phyloP scores from a whole-genome alignment of 202 grass and related monocot species.

The Zoysia matrella region DNA sequence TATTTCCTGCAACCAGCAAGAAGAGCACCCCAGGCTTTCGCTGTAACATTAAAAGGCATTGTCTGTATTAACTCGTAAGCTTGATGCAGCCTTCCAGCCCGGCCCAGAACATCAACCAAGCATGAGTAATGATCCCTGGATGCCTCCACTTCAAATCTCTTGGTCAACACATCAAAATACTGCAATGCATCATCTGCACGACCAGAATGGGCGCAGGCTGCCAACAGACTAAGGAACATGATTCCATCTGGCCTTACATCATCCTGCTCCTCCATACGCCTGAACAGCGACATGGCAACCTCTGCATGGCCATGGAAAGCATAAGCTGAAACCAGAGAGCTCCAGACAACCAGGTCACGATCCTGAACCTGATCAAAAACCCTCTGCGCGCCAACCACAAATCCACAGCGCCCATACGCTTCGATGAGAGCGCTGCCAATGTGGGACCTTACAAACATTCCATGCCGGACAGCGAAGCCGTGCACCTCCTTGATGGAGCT shows the following conservation, averaged over 20 bases:
- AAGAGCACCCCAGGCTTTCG: slow-evolving; percentile 77
- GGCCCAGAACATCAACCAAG: slow-evolving; percentile 72
- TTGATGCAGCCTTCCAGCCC: slow-evolving; percentile 63
- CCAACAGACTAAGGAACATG: slow-evolving; percentile 67
- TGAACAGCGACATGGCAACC: slow-evolving; percentile 51
- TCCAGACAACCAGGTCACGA: slow-evolving; percentile 70
- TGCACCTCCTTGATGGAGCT: slow-evolving; percentile 63
- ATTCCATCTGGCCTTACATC: slow-evolving; percentile 59
- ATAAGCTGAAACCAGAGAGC: slow-evolving; percentile 63
- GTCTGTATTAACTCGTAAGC: slow-evolving; percentile 65
- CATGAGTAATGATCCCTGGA: slow-evolving; percentile 67
- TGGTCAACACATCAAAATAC: slow-evolving; percentile 66
- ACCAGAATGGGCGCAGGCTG: slow-evolving; percentile 70
- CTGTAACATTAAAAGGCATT: slow-evolving; percentile 62
- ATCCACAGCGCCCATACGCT: slow-evolving; percentile 63
- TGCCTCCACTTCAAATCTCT: slow-evolving; percentile 45
- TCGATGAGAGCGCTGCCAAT: slow-evolving; percentile 66
- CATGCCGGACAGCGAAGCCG: slow-evolving; percentile 53
- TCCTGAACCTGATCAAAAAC: slow-evolving; percentile 58
- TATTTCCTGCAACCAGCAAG: slow-evolving; percentile 73
- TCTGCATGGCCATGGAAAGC: slow-evolving; percentile 68
- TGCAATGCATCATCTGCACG: slow-evolving; percentile 55
- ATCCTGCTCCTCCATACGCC: slow-evolving; percentile 53
- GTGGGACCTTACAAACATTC: slow-evolving; percentile 39
- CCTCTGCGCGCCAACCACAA: slow-evolving; percentile 26